Evolutionary conservation across 2,329 filamentous ascomycete species (phyloP).

Genomic region (Lecanicillium sp.): DNA sequence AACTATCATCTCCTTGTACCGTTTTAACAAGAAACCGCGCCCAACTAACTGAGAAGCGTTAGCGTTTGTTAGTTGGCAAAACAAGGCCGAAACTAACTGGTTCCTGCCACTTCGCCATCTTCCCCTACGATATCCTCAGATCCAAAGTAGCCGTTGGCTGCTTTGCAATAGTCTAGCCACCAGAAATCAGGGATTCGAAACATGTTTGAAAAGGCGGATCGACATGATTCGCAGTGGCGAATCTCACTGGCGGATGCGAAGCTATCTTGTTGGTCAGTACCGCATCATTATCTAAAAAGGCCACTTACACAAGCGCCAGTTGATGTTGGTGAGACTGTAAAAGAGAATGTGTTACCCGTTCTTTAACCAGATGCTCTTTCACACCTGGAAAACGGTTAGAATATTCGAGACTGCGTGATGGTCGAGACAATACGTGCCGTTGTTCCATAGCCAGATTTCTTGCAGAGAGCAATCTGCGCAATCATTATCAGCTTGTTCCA

Average conservation of each 20-base stretch:
- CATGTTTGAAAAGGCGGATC: not conserved
- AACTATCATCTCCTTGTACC: conserved; percentile 12
- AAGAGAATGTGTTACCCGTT: too few species aligned
- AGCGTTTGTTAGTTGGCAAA: not conserved
- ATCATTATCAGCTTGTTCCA: too few species aligned
- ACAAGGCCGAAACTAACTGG: conserved; percentile 12
- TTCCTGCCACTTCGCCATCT: conserved; percentile 4
- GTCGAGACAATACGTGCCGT: too few species aligned
- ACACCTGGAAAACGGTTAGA: too few species aligned
- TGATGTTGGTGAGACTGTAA: too few species aligned
- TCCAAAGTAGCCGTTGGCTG: conserved; percentile 11
- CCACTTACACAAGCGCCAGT: too few species aligned
- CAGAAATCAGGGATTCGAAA: conserved; percentile 7
- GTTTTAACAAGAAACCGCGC: conserved; percentile 22
- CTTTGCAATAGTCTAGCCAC: conserved; percentile 7
- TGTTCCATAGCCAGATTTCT: too few species aligned
- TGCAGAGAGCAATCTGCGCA: too few species aligned
- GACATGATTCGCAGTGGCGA: conserved; percentile 1
- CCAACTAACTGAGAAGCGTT: conserved; percentile 21
- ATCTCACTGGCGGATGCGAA: not conserved
- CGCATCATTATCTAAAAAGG: too few species aligned
- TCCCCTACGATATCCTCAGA: conserved; percentile 10
- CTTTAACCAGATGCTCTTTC: too few species aligned
- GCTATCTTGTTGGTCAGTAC: too few species aligned
- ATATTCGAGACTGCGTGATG: too few species aligned